A percentile compares a stretch with the other conserved stretches of the same genome.
These are phyloP conservation scores for Cardamine occulta DNA, from an alignment of 345 rosid species.

Conservation along the genomic window DNA sequence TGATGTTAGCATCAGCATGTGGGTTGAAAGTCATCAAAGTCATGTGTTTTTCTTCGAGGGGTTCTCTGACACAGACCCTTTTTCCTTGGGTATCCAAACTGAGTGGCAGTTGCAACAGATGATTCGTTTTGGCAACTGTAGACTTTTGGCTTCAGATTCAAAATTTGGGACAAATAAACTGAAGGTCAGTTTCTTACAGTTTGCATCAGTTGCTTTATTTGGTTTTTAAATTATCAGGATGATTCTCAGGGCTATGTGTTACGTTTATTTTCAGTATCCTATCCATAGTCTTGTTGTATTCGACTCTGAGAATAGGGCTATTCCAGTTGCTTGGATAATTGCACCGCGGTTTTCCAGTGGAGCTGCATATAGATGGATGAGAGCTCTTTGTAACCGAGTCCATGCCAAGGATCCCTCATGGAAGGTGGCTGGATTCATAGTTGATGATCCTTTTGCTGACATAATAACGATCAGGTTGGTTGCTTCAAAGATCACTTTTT, in stretches of 20 bases:
- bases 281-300: constrained; percentile 84
- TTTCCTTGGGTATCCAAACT: constrained; percentile 84
- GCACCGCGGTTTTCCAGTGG: constrained; percentile 64
- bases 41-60: constrained; percentile 75
- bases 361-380: constrained; percentile 87
- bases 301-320: constrained; percentile 89
- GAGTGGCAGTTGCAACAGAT: constrained; percentile 99
- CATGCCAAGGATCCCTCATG: constrained; percentile 77
- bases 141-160: constrained; percentile 88
- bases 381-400: constrained; percentile 89
- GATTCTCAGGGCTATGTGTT: constrained; percentile 38
- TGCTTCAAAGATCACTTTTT: constrained; percentile 2
- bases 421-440: constrained; percentile 94
- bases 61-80: constrained; percentile 77
- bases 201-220: not conserved
- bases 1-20: constrained; percentile 69
- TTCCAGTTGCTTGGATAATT: constrained; percentile 97
- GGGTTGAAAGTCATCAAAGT: constrained; percentile 90
- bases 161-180: constrained; percentile 90
- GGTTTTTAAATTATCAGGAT: constrained; percentile 2
- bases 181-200: constrained; percentile 61
- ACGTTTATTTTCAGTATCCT: constrained; percentile 66
- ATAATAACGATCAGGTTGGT: constrained; percentile 68
- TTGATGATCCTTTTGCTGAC: constrained; percentile 88
- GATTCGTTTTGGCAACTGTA: constrained; percentile 87